These are phyloP conservation scores for Tulasnella calospora DNA, from an alignment of 768 basidiomycete genomes.

Conservation along the genomic window DNA sequence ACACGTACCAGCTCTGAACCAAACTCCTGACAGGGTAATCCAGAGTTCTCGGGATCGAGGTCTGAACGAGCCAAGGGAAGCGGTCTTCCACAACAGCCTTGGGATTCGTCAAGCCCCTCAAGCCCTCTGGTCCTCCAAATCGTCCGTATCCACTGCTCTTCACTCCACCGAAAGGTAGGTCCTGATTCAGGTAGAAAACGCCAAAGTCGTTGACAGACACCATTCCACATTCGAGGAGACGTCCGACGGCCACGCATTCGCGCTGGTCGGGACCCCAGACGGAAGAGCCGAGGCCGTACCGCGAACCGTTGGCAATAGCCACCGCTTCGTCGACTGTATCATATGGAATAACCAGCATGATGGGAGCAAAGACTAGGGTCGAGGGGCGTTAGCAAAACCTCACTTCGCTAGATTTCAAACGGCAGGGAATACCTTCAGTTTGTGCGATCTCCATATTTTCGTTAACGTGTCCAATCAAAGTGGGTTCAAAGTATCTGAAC, in stretches of 20 bases:
- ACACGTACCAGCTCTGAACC: conserved; percentile 63
- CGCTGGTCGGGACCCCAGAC: conserved; percentile 87
- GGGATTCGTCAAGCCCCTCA: conserved; percentile 78
- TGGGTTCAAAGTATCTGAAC: conserved; percentile 68
- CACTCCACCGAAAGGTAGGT: conserved; percentile 89
- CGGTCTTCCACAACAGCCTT: conserved; percentile 86
- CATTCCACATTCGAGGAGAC: conserved; percentile 87
- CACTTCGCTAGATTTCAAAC: background rate
- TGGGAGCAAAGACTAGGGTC: conserved; percentile 78
- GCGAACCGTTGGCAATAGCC: conserved; percentile 79
- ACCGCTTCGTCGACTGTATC: conserved; percentile 80
- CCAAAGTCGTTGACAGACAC: conserved; percentile 95
- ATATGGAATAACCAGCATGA: conserved; percentile 82
- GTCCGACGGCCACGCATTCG: conserved; percentile 73
- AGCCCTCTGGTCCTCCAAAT: conserved; percentile 92
- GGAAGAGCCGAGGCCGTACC: conserved; percentile 87
- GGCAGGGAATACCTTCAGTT: conserved; percentile 54
- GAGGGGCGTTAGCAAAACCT: conserved; percentile 7
- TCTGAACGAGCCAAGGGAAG: conserved; percentile 78
- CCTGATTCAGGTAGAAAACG: conserved; percentile 84
- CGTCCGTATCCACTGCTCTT: conserved; percentile 91
- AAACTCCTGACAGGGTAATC: conserved; percentile 82
- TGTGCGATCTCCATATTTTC: conserved; percentile 70
- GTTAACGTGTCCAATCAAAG: conserved; percentile 75
- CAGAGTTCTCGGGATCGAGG: conserved; percentile 75